Evolutionary conservation across 805 yeast species (phyloP).

Genomic region (Kluyveromyces lactis): DNA sequence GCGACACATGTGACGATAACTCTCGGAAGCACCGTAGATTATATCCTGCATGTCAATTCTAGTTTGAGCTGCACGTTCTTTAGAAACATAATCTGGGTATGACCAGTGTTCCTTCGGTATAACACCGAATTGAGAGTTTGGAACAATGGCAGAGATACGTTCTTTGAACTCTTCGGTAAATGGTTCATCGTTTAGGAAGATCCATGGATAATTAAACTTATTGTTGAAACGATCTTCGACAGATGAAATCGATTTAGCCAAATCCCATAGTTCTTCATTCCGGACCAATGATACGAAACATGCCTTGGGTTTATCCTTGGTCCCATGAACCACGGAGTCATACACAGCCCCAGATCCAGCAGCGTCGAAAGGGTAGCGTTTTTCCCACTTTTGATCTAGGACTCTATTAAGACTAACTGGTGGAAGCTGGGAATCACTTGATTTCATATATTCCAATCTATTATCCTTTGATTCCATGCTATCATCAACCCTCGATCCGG

Average conservation of each 20-base stretch:
- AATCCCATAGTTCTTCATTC: constrained; percentile 57
- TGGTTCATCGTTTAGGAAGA: constrained; percentile 80
- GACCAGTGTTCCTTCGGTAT: constrained; percentile 86
- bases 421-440: too few relatives aligned
- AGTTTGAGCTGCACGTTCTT: constrained; percentile 49
- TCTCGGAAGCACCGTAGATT: constrained; percentile 57
- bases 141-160: constrained; percentile 55
- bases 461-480: too few relatives aligned
- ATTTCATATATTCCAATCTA: too few relatives aligned
- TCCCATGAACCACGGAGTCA: constrained; percentile 5
- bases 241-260: constrained; percentile 58
- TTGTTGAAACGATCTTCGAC: constrained; percentile 86
- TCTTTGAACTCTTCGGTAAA: constrained; percentile 75
- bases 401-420: too few relatives aligned
- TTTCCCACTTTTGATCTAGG: neutral
- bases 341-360: constrained; percentile 7
- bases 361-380: neutral
- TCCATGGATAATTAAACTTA: constrained; percentile 86
- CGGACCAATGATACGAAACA: constrained; percentile 77
- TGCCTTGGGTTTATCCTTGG: constrained; percentile 46
- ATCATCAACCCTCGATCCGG: too few relatives aligned
- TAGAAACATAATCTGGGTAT: constrained; percentile 77
- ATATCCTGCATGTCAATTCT: constrained; percentile 48
- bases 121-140: constrained; percentile 64
- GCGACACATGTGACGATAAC: constrained; percentile 88